Evolutionary conservation across 2,329 filamentous ascomycete species (phyloP), one percentile per base, ranked within the genome.

Genomic region (Ophiostoma sp.): DNA sequence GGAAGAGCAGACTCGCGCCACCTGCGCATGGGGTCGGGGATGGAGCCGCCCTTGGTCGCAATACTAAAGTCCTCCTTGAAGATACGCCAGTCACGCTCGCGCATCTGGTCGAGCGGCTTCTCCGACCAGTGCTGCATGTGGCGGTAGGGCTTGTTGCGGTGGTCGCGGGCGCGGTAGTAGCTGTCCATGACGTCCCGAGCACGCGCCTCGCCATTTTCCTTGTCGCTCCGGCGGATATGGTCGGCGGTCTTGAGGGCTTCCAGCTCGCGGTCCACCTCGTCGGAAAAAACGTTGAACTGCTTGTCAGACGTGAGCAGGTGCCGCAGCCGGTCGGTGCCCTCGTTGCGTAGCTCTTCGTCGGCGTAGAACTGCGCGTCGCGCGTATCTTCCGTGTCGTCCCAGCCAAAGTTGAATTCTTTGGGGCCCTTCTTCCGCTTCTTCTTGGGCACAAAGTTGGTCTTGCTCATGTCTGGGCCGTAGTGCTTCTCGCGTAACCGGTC

Each of bases 41-140:
- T 92, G 40, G 85, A 84, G 60, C 94, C 94, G 69, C 95, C 95
- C 78, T 97, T 98, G 8, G 93, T 97, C 55, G 89, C 85, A 76
- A 99, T 99, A 74, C 95, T 96, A 81, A 97, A 98, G 78, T 99
- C 93, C 78, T 98, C 95, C 80, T 98, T 99, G 87, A 99, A 97
- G 74, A 99, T 98, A 76, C 95, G 91, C 95, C 95, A 99, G 79
- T 99, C 95, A 77, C 95, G 85, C 79, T 98, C 93, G 71, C 92
- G 91, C 95, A 99, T 99, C 74, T 97, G 91, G 14, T 91, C 87
- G 71, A 98, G 81, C 71, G 84, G 85, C 86, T 99, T 99, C 76
- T 97, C 92, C 68, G 91, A 93, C 95, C 95, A 99, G 78, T 97
- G 93, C 78, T 93, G 93, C 74, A 96, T 93, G 52, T 70, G 64